Evolutionary conservation across 2,329 filamentous ascomycete species (phyloP), one percentile per base, ranked within the genome.

Genomic region (Diaporthe capsici): DNA sequence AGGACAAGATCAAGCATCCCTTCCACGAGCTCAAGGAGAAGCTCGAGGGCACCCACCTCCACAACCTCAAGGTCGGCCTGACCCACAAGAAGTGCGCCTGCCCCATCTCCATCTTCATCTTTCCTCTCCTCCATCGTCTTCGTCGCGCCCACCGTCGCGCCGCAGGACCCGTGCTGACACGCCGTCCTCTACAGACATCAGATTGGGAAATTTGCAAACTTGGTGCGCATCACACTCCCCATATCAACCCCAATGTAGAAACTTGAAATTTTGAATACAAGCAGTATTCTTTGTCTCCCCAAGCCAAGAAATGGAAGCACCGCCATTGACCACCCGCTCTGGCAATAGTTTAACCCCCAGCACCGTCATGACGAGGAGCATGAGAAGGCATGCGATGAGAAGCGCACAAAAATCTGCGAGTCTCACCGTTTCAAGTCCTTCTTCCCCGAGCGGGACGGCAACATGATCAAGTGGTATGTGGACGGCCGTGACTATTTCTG

Each of bases 401-500:
- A 98, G 86, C 91, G 97, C 75, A 90, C 89, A 28, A 89, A 86
- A 22, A 93, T 97, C 68, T 89, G 90, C 78, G 90, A 96, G 75
- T 89, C 90, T 20, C 92, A 98, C 82, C 92, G 96, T 57, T 98
- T 95, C 86, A 84, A 94, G n/a, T 98, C 95, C 5, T 99, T 94
- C 85, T 97, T 97, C 51, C 96, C 96, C 0, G 93, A 96, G 82
- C 92, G 93, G 58, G 92, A 96, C 15, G 94, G 93, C 39, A 98
- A 98, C 83, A 88, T 94, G 75, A 89, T 97, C 82, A 98, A 98
- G 86, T 99, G 96, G 96, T 98, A 98, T 84, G 95, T 98, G 15
- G 97, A 98, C 82, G 97, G 95, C 4, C 90, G 95, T 77, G 94
- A 98, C 85, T 99, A 99, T 84, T 97, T 97, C 83, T 98, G 95